These are phyloP conservation scores for Xylaria sp. DNA, from an alignment of 2,329 filamentous ascomycete genomes.

Conservation along the genomic window DNA sequence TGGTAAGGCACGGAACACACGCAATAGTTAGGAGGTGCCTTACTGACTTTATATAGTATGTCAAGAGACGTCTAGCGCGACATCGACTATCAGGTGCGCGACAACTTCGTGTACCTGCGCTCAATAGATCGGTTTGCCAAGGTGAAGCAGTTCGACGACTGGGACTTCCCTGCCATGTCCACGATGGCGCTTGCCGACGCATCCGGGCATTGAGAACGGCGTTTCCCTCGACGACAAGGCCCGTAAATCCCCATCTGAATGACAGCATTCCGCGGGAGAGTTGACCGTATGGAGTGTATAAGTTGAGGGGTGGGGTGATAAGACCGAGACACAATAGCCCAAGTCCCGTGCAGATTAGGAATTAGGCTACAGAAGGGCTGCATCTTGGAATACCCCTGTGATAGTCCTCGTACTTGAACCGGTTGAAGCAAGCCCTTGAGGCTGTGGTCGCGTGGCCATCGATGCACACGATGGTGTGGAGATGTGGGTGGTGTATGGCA, in stretches of 20 bases:
- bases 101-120: neutral
- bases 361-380: neutral
- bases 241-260: neutral
- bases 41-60: slow-evolving; percentile 16
- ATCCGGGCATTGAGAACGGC: slow-evolving; percentile 1
- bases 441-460: slow-evolving; percentile 16
- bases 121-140: neutral
- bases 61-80: neutral
- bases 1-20: neutral
- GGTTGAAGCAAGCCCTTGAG: neutral
- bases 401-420: neutral
- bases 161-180: neutral
- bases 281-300: neutral
- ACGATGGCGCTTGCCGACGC: slow-evolving; percentile 5
- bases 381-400: slow-evolving; percentile 8
- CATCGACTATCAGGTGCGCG: neutral
- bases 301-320: neutral
- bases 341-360: slow-evolving; percentile 3
- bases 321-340: neutral
- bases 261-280: slow-evolving; percentile 1
- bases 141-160: neutral
- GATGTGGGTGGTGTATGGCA: neutral
- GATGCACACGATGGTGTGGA: slow-evolving; percentile 2
- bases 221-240: neutral
- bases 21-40: neutral